Percentiles rank a stretch among this genome's conserved stretches.
phyloP scores from a whole-genome alignment of 2,329 filamentous ascomycete genomes.

The Blastomyces silverae region DNA sequence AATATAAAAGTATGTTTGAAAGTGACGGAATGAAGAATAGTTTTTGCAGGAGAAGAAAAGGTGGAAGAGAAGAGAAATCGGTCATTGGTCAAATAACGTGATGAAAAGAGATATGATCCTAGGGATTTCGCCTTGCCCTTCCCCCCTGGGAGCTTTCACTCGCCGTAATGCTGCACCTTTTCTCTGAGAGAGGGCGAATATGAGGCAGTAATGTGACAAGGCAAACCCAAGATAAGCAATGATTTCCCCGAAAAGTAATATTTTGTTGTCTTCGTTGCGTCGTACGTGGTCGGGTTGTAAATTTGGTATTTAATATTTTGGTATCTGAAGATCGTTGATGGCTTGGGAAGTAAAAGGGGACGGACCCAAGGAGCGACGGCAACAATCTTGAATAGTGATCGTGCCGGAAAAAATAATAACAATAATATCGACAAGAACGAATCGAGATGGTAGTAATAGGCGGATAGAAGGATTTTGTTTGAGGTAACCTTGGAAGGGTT shows the following conservation, averaged over 20 bases:
- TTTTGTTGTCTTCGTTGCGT: not conserved
- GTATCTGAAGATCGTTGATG: not conserved
- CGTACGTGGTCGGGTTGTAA: not conserved
- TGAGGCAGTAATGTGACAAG: not conserved
- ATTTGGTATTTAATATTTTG: not conserved
- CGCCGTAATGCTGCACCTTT: slow-evolving; percentile 28
- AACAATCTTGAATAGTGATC: not conserved
- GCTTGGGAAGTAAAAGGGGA: not conserved
- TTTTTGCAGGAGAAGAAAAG: not conserved
- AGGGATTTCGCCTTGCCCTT: not conserved
- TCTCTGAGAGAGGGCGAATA: not conserved
- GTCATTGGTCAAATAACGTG: not conserved
- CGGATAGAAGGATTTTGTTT: not conserved
- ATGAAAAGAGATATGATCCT: not conserved
- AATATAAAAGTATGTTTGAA: not conserved
- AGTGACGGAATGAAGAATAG: not conserved
- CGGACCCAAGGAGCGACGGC: not conserved
- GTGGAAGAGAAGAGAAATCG: not conserved
- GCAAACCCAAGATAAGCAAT: slow-evolving; percentile 37
- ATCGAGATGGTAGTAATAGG: not conserved
- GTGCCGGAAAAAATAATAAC: not conserved
- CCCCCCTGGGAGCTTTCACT: not conserved
- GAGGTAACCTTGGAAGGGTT: not conserved
- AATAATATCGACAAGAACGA: not conserved
- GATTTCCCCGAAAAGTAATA: not conserved